Base-by-base conservation (phyloP, 2,329 filamentous ascomycete genomes). In the Venturia asperata region DNA sequence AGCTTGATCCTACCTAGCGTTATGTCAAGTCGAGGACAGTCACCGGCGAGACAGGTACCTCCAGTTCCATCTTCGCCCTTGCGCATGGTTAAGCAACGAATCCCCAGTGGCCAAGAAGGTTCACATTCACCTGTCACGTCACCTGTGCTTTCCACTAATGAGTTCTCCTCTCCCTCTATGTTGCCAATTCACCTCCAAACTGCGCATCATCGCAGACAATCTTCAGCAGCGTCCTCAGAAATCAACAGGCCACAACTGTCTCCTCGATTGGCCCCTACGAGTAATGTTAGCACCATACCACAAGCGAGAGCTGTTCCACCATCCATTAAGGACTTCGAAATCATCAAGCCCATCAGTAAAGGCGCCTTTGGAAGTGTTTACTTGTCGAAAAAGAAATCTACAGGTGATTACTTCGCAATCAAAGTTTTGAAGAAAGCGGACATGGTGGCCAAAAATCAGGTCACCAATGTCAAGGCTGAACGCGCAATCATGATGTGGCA, bases 401-500 rank as follows among this genome's bases (percentile, higher is more conserved):
- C 95, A 0, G 93, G 92, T 58, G 94, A 99, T 72, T 99, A 99
- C 76, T 99, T 93, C 75, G 94, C 94, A 11, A 97, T 99, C 79
- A 99, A 99, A 74, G 94, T 97, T 0, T 77, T 99, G 67, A 97
- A 97, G 74, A 99, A 99, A 77, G 92, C 94, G n/a, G 94, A 99
- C 80, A 99, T 99, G 94, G 91, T 99, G 68, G 94, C 94, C 67
- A 99, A 99, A 78, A 99, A 99, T 75, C 94, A 99, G 74, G 92
- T 99, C 70, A 96, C 94, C 70, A 99, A 99, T 73, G 94, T 99
- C 72, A 97, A 99, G 77, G 94, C 95, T 10, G 94, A 99, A 77
- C 86, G 94, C 69, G 95, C 95, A 27, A 99, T 99, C 74, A 97
- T 99, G 94, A 99, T 99, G 94, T 97, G 94, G 91, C 94, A 99